phyloP scores from a whole-genome alignment of 1,284 basidiomycete genomes.

The Boletus mariae region DNA sequence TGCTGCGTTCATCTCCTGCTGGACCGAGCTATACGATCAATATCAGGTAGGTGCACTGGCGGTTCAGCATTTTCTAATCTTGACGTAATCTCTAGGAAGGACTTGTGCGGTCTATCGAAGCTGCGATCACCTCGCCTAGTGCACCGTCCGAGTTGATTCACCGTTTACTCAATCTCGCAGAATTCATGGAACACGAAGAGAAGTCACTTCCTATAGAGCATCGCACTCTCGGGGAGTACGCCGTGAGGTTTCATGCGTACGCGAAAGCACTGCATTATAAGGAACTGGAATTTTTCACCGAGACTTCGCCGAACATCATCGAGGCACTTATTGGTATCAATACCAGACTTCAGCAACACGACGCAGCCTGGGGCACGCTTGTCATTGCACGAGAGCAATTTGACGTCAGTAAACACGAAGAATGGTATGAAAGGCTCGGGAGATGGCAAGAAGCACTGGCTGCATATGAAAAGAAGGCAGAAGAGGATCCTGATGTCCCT shows the following conservation, averaged over 20 bases:
- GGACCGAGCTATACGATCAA: slow-evolving; percentile 94
- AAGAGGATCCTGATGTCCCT: slow-evolving; percentile 64
- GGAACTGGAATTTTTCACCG: slow-evolving; percentile 94
- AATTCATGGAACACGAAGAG: slow-evolving; percentile 99
- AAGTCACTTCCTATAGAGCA: slow-evolving; percentile 94
- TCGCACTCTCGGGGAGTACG: slow-evolving; percentile 89
- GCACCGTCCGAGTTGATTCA: slow-evolving; percentile 93
- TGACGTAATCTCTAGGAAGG: slow-evolving; percentile 63
- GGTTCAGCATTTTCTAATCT: neutral
- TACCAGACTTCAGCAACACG: slow-evolving; percentile 94
- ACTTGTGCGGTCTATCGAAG: slow-evolving; percentile 87
- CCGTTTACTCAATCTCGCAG: slow-evolving; percentile 91
- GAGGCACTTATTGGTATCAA: slow-evolving; percentile 97
- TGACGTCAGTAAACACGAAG: slow-evolving; percentile 86
- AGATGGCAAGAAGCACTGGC: slow-evolving; percentile 93
- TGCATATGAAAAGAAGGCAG: slow-evolving; percentile 82
- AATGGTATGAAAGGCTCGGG: slow-evolving; percentile 97
- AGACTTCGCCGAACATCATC: slow-evolving; percentile 84
- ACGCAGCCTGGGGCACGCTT: slow-evolving; percentile 94
- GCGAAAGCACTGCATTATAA: slow-evolving; percentile 99
- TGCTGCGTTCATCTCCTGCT: slow-evolving; percentile 97
- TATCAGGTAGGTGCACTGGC: slow-evolving; percentile 68
- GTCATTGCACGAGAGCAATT: slow-evolving; percentile 83
- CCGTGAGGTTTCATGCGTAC: slow-evolving; percentile 92
- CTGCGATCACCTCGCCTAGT: slow-evolving; percentile 76